Evolutionary conservation across 1,284 basidiomycete species (phyloP), one percentile per base, ranked within the genome.

Genomic region (Polyporus tsugae): DNA sequence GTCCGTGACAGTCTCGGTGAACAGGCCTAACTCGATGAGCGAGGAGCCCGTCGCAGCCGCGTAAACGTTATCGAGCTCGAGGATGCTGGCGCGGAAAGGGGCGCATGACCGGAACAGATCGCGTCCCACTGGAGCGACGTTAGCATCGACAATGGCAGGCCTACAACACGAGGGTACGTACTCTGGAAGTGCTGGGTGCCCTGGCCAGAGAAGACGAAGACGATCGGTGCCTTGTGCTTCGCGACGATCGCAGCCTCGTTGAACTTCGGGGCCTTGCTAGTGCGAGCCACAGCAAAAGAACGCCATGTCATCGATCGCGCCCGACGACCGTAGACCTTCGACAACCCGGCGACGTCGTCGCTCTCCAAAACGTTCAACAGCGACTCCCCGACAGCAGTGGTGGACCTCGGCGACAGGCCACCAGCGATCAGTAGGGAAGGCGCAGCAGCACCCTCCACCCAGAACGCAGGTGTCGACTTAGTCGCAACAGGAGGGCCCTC

Each of bases 201-300:
- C 72, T 83, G 82, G 11, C 82, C 83, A 6, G 80, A 77, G 68
- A 84, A 81, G 2, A 83, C 77, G 60, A 80, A 84, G 9, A 81
- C 80, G 33, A 84, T 46, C 5, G 79, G 77, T 5, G 76, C 75
- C 7, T 69, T 58, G 0, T 67, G 64, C 1, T 77, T 74, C 2
- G 80, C 76, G 6, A 67, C 71, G 33, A 78, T 71, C 6, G 67
- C 53, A 0, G 81, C 79, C 3, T 75, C 59, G 0, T 74, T 62
- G 58, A 81, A 77, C 10, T 41, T 62, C 9, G 67, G 52, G 0
- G 46, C 1, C 13, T 44, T 25, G 17, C 38, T 66, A 6, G 39
- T 41, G 22, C 63, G 35, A 33, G 63, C 29, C 46, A 74, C 60
- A 35, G 70, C 59, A 71, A 75, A 70, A 25, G 78, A 75, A 17